These are phyloP conservation scores for Eucalyptus regnans DNA, from an alignment of 345 rosid genomes.

Conservation along the genomic window DNA sequence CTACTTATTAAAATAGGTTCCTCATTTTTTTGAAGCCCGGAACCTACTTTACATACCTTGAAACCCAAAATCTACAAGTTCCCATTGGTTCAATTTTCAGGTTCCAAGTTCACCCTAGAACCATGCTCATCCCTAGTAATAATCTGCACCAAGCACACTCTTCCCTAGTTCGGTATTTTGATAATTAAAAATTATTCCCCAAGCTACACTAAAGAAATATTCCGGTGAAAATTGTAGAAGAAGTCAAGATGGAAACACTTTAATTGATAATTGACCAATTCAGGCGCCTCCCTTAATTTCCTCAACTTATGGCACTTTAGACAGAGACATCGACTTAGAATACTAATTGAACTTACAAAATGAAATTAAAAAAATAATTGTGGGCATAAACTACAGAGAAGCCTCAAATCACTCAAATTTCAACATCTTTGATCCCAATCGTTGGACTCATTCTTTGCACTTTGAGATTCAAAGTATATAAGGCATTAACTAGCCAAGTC, in stretches of 20 bases:
- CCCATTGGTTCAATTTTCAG: fast-evolving
- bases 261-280: neutral
- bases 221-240: neutral
- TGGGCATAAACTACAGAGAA: neutral
- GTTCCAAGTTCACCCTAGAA: too few species aligned
- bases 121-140: too few species aligned
- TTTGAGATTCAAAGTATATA: neutral
- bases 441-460: neutral
- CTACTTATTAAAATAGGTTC: fast-evolving
- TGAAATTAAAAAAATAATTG: neutral
- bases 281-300: neutral
- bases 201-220: neutral
- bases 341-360: neutral
- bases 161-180: neutral
- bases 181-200: neutral
- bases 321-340: neutral
- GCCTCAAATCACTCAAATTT: neutral
- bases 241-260: neutral
- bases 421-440: neutral
- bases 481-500: neutral
- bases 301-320: neutral
- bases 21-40: too few species aligned
- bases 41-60: too few species aligned
- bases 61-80: too few species aligned
- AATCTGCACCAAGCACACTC: too few species aligned